Evolutionary conservation across 2,329 filamentous ascomycete species (phyloP).

Genomic region (Xylariales sp.): DNA sequence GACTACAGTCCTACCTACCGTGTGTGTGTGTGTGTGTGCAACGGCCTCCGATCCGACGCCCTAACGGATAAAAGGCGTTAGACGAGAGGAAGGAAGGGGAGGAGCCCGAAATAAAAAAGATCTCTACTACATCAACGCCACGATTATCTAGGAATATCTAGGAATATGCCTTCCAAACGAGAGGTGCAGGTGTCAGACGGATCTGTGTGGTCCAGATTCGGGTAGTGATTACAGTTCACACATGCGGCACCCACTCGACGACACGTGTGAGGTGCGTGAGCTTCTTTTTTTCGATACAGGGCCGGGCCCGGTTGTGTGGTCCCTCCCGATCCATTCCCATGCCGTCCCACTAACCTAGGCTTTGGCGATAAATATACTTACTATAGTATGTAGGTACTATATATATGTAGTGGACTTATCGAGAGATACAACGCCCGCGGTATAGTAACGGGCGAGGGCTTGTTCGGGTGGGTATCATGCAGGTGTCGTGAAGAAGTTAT

Average conservation of each 20-base stretch:
- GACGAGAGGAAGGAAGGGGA: slow-evolving; percentile 4
- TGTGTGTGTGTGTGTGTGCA: not conserved
- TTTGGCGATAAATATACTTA: not conserved
- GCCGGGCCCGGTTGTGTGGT: slow-evolving; percentile 34
- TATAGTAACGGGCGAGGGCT: not conserved
- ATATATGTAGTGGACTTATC: not conserved
- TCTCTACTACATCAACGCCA: not conserved
- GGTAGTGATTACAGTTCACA: slow-evolving; percentile 17
- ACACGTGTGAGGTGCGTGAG: slow-evolving; percentile 32
- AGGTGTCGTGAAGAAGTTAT: slow-evolving; percentile 35
- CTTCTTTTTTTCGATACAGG: slow-evolving; percentile 31
- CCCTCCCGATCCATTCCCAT: slow-evolving; percentile 18
- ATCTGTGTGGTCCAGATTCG: slow-evolving; percentile 20
- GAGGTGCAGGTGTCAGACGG: slow-evolving; percentile 25
- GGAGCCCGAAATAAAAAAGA: not conserved
- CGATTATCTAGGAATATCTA: not conserved
- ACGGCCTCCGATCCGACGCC: not conserved
- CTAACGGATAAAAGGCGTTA: slow-evolving; percentile 1
- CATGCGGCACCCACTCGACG: slow-evolving; percentile 20
- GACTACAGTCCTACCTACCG: not conserved
- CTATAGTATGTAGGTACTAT: not conserved
- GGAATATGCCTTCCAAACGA: slow-evolving; percentile 26
- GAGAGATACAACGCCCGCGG: too few species aligned
- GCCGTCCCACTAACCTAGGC: not conserved
- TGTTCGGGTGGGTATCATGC: slow-evolving; percentile 31